phyloP scores from a whole-genome alignment of 257 asterid species.

The Nicotiana knightiana region DNA sequence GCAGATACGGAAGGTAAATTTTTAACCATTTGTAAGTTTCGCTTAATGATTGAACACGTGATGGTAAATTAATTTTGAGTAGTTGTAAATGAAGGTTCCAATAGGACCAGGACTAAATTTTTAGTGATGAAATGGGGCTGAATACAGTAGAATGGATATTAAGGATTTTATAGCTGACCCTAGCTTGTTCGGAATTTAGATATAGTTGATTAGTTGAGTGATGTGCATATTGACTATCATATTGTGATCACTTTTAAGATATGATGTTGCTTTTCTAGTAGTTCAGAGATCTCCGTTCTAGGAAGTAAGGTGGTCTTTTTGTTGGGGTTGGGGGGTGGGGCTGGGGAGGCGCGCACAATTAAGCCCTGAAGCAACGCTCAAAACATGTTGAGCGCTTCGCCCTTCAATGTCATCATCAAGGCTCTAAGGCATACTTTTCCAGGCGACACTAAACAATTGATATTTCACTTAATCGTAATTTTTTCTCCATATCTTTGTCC shows the following conservation, averaged over 20 bases:
- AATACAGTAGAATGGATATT: not conserved
- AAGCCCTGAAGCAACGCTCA: too few species aligned
- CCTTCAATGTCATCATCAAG: too few species aligned
- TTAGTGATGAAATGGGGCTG: not conserved
- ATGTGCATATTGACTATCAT: not conserved
- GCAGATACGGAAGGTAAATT: constrained; percentile 52
- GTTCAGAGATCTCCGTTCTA: not conserved
- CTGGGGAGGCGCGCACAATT: not conserved
- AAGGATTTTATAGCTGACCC: not conserved
- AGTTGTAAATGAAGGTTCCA: not conserved
- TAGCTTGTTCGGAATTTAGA: not conserved
- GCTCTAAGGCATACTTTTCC: too few species aligned
- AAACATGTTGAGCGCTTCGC: too few species aligned
- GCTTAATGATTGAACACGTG: not conserved
- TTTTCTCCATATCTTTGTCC: too few species aligned
- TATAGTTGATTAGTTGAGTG: not conserved
- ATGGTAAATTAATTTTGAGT: not conserved
- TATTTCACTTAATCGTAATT: too few species aligned
- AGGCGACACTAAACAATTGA: too few species aligned
- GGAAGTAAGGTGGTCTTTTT: not conserved
- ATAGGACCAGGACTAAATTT: not conserved
- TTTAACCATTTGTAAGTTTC: not conserved
- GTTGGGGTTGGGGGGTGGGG: not conserved
- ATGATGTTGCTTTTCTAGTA: not conserved
- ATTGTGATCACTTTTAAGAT: not conserved